Conservation (phyloP, 805 yeast genomes). For the Candida krabiensis region DNA sequence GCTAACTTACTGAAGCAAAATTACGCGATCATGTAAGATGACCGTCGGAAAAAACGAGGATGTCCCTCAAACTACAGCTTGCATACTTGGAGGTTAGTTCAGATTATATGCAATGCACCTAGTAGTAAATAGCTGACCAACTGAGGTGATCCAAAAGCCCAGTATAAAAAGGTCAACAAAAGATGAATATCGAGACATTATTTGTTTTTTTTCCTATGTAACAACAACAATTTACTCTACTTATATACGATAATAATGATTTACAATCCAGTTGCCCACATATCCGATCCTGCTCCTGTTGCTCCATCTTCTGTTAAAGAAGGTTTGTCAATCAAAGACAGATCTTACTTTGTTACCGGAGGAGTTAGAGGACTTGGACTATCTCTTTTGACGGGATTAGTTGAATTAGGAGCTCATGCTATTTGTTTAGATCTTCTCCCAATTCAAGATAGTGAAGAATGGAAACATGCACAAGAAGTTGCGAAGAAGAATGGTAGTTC, state of each 20-base stretch:
- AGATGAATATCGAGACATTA: too few species aligned
- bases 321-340: slow-evolving; percentile 10
- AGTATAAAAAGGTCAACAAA: too few species aligned
- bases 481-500: slow-evolving; percentile 13
- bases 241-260: slow-evolving; percentile 5
- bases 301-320: slow-evolving; percentile 16
- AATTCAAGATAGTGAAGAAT: slow-evolving; percentile 12
- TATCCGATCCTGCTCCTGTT: slow-evolving; percentile 16
- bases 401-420: slow-evolving; percentile 17
- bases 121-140: too few species aligned
- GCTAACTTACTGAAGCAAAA: too few species aligned
- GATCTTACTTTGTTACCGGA: slow-evolving; percentile 20
- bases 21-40: too few species aligned
- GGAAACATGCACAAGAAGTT: slow-evolving; percentile 12
- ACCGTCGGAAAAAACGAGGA: too few species aligned
- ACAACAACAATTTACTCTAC: too few species aligned
- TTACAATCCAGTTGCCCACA: slow-evolving; percentile 14
- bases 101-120: too few species aligned
- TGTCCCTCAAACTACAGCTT: too few species aligned
- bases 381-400: slow-evolving; percentile 11
- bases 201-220: too few species aligned
- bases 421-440: slow-evolving; percentile 13
- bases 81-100: too few species aligned
- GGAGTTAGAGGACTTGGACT: slow-evolving; percentile 20
- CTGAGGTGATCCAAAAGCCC: too few species aligned